A percentile compares a stretch with the other conserved stretches of the same genome.
phyloP scores from a whole-genome alignment of 2,329 filamentous ascomycete species.

The Orbilia javanica region DNA sequence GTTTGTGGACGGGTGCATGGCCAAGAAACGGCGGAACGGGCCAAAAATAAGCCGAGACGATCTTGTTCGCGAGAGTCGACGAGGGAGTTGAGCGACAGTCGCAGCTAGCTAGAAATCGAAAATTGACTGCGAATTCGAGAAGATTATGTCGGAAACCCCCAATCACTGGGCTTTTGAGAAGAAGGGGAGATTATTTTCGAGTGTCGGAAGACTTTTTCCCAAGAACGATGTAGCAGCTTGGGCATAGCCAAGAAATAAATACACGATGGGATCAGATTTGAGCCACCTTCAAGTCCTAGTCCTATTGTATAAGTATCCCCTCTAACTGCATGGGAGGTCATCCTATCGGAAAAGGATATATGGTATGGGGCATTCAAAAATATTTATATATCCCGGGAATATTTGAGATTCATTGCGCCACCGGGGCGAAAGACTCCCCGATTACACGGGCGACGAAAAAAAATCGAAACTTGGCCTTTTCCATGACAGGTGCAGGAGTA shows the following conservation, averaged over 20 bases:
- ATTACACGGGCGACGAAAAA: constrained; percentile 18
- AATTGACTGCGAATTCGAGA: background rate
- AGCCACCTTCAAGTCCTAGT: constrained; percentile 13
- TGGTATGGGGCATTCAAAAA: background rate
- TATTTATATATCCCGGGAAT: background rate
- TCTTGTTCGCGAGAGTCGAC: background rate
- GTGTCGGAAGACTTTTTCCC: background rate
- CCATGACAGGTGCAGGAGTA: too few species aligned
- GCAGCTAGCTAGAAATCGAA: background rate
- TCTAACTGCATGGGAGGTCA: constrained; percentile 24
- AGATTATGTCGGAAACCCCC: background rate
- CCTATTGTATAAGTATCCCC: constrained; percentile 21
- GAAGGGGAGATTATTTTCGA: background rate
- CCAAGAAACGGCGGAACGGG: constrained; percentile 19
- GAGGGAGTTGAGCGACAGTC: background rate
- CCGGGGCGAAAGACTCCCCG: constrained; percentile 39
- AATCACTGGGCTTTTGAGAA: background rate
- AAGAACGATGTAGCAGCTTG: background rate
- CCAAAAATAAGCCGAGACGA: constrained; percentile 22
- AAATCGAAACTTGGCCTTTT: constrained; percentile 3
- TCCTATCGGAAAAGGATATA: constrained; percentile 26
- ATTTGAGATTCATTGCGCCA: constrained; percentile 32
- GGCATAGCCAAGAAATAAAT: constrained; percentile 28
- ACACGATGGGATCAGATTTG: constrained; percentile 12
- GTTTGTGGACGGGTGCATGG: constrained; percentile 48